Evolutionary conservation across 2,329 filamentous ascomycete genomes (phyloP), one percentile per base, ranked within the genome.

Genomic region (Zelopaecilomyces penicillatus): DNA sequence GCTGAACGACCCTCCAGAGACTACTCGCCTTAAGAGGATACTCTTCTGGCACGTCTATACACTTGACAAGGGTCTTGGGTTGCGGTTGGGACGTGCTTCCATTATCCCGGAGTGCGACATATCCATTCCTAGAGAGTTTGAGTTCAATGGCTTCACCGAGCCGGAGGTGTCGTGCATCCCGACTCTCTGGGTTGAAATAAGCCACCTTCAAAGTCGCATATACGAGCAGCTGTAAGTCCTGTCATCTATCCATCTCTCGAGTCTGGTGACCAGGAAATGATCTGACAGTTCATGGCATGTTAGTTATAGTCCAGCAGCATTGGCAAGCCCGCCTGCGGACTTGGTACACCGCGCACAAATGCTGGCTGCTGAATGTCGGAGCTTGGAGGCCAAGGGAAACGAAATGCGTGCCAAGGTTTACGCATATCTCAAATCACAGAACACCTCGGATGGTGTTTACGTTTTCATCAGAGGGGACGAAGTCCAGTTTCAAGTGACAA

Each of bases 61-160:
- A 6, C 63, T 81, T 9, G 76, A 83, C 51, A 80, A 76, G 47
- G 70, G 70, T 2, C 62, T 84, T 8, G 72, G 76, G 0, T 64
- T 85, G 35, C 69, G 78, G 3, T 64, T 83, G 2, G 81, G 81
- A 0, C 72, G 79, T 10, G 69, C 76, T 0, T 70, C 77, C 0
- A 65, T 70, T 5, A 74, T 84, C 31, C 75, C 76, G 39, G 77
- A 80, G 44, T 79, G 73, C 55, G 78, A 82, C 41, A 76, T 82
- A 42, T 73, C 72, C 1, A 66, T 79, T 7, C 67, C 71, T 3
- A 60, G 66, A 30, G 52, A 56, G 11, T 64, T 65, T 30, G 58
- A 68, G 41, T 66, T 68, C 30, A 75, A 74, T 60, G 68, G 67
- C 4, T 51, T 62, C 10, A 53, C 57, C 29, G 51, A 56, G 10